Conservation (phyloP, 345 rosid genomes). For the Noccaea bulbosa region DNA sequence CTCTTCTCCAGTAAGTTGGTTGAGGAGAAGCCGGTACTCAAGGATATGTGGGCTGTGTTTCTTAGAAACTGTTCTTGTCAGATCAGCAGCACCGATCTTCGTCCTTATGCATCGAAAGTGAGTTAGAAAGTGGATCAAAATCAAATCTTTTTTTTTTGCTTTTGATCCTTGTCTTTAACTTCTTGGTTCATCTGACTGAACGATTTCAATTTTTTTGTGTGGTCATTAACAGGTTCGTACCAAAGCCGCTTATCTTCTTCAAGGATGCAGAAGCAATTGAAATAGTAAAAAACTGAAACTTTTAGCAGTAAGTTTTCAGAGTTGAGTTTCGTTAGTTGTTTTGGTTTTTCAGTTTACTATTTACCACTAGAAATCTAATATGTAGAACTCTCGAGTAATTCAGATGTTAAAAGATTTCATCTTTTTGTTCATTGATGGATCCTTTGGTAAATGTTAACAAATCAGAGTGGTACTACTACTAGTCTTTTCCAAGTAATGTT, state of each 20-base stretch:
- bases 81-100: constrained; percentile 73
- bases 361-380: background rate
- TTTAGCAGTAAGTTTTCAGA: background rate
- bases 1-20: constrained; percentile 52
- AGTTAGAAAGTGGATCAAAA: constrained; percentile 30
- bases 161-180: background rate
- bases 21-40: constrained; percentile 58
- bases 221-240: constrained; percentile 60
- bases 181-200: background rate
- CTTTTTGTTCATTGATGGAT: background rate
- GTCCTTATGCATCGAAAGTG: constrained; percentile 79
- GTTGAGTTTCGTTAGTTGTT: constrained; percentile 13
- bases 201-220: background rate
- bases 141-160: constrained; percentile 1
- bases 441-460: background rate
- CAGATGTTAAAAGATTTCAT: background rate
- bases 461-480: background rate
- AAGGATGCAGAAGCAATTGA: constrained; percentile 44
- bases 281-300: constrained; percentile 7
- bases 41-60: constrained; percentile 69
- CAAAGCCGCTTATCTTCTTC: constrained; percentile 69
- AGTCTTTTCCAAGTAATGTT: too few species aligned
- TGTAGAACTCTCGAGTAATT: background rate
- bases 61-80: constrained; percentile 79
- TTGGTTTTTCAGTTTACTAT: background rate